phyloP scores from a whole-genome alignment of 2,329 filamentous ascomycete species.

The Chlorencoelia australis region DNA sequence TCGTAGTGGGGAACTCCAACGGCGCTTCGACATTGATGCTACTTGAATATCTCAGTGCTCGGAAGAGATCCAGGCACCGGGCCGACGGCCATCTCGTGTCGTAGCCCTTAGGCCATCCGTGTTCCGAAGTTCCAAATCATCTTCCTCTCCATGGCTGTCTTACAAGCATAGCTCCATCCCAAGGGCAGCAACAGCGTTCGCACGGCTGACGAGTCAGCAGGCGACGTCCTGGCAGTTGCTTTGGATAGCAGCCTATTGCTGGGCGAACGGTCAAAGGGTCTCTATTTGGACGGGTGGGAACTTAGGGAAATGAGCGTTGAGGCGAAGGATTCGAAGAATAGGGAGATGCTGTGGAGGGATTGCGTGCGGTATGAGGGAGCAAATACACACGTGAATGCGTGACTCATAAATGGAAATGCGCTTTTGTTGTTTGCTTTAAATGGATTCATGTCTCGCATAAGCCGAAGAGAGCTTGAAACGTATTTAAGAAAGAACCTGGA shows the following conservation, averaged over 20 bases:
- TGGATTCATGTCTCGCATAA: too few relatives aligned
- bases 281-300: slow-evolving; percentile 30
- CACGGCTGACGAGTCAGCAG: slow-evolving; percentile 27
- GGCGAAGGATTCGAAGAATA: slow-evolving; percentile 24
- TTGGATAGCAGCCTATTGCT: slow-evolving; percentile 22
- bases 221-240: slow-evolving; percentile 25
- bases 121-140: slow-evolving; percentile 20
- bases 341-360: slow-evolving; percentile 27
- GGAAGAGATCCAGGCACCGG: slow-evolving; percentile 33
- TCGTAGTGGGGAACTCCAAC: slow-evolving; percentile 5
- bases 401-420: too few relatives aligned
- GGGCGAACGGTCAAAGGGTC: slow-evolving; percentile 21
- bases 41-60: slow-evolving; percentile 29
- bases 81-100: slow-evolving; percentile 23
- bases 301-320: slow-evolving; percentile 24
- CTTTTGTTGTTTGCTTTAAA: too few relatives aligned
- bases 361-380: slow-evolving; percentile 21
- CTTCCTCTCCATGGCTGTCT: slow-evolving; percentile 17
- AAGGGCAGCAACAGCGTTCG: slow-evolving; percentile 24
- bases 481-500: too few relatives aligned
- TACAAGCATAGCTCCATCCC: slow-evolving; percentile 13
- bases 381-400: slow-evolving; percentile 20
- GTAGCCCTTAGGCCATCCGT: slow-evolving; percentile 20
- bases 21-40: slow-evolving; percentile 21
- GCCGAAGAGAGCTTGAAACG: too few relatives aligned